phyloP scores from a whole-genome alignment of 371 early-diverging fungal genomes.

The Umbelopsis sp. region DNA sequence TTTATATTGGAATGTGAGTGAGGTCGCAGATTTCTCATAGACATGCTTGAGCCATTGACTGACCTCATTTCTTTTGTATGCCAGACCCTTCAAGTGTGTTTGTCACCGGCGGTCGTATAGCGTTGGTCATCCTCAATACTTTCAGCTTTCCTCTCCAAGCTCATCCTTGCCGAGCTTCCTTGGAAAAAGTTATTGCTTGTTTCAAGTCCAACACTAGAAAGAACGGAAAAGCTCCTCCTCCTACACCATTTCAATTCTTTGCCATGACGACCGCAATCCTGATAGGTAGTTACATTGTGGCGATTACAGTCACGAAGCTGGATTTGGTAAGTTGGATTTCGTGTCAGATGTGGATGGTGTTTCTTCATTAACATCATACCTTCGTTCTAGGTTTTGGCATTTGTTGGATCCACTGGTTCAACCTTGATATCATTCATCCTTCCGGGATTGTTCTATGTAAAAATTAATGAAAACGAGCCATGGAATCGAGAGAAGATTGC shows the following conservation, averaged over 20 bases:
- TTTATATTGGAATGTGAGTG: slow-evolving; percentile 76
- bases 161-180: slow-evolving; percentile 86
- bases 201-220: slow-evolving; percentile 14
- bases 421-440: slow-evolving; percentile 95
- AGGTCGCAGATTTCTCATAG: background rate
- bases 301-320: slow-evolving; percentile 70
- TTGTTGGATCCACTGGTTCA: slow-evolving; percentile 96
- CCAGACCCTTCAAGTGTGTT: slow-evolving; percentile 56
- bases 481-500: slow-evolving; percentile 46
- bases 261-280: slow-evolving; percentile 66
- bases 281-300: slow-evolving; percentile 60
- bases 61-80: background rate
- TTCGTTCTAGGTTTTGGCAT: slow-evolving; percentile 63
- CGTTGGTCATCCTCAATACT: slow-evolving; percentile 82
- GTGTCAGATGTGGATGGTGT: background rate
- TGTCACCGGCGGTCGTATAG: slow-evolving; percentile 76
- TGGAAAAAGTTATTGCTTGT: slow-evolving; percentile 71
- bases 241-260: slow-evolving; percentile 46
- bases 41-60: background rate
- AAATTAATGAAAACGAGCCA: slow-evolving; percentile 55
- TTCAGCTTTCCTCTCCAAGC: slow-evolving; percentile 95
- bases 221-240: slow-evolving; percentile 22
- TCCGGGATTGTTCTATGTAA: slow-evolving; percentile 90
- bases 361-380: background rate
- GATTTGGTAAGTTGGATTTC: slow-evolving; percentile 50